A percentile compares a stretch with the other conserved stretches of the same genome.
Evolutionary conservation across 139 green algal genomes (phyloP).

Genomic region (Zygnema circumcarinatum): DNA sequence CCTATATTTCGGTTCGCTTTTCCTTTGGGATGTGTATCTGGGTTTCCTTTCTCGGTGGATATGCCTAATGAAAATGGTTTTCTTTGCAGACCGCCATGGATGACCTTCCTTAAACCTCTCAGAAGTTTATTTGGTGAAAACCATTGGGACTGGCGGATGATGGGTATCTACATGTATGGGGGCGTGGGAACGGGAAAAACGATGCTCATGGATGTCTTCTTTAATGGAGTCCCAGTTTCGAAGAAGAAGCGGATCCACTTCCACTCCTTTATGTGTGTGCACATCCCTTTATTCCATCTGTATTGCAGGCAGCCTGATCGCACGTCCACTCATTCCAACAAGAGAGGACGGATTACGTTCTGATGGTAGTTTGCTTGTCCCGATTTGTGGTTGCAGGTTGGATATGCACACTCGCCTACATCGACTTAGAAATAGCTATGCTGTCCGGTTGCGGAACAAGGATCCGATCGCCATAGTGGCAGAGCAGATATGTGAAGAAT

Average conservation of each 20-base stretch:
- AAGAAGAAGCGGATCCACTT: conserved; percentile 83
- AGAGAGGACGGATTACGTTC: no score
- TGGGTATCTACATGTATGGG: conserved; percentile 43
- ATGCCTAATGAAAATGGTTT: no score
- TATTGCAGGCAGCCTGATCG: no score
- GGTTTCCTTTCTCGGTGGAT: no score
- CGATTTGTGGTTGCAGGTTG: conserved; percentile 66
- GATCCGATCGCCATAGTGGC: conserved; percentile 82
- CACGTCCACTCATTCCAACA: no score
- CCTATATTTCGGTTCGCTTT: no score
- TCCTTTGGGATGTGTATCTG: no score
- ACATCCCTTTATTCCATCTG: no score
- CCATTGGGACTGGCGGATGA: no score
- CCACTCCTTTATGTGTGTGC: conserved; percentile 94
- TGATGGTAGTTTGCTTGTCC: no score
- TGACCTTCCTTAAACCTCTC: neutral
- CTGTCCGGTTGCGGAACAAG: neutral
- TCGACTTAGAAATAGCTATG: neutral
- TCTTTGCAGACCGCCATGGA: neutral
- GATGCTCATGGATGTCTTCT: conserved; percentile 96
- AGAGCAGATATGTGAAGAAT: conserved; percentile 64
- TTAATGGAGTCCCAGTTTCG: neutral
- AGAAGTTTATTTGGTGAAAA: no score
- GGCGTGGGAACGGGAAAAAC: conserved; percentile 83
- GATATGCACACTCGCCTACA: conserved; percentile 76